A percentile compares a stretch with the other conserved stretches of the same genome.
Evolutionary conservation across 78 protist species (phyloP).

Genomic region (Creolimax fragrantissima): DNA sequence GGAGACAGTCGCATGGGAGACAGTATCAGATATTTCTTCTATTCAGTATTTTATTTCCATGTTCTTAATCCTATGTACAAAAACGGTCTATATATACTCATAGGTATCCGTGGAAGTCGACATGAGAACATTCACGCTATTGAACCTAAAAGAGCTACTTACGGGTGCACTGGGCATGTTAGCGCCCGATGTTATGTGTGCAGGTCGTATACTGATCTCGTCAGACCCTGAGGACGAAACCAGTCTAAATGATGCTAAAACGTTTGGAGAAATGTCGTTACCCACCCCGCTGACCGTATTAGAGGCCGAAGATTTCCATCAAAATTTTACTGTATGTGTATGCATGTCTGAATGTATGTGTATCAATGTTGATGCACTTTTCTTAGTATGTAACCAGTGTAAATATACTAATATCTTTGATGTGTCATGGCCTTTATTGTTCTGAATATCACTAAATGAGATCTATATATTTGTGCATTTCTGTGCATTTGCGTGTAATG

Average conservation of each 20-base stretch:
- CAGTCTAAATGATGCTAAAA: not conserved
- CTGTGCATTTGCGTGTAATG: not conserved
- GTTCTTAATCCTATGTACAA: too few relatives aligned
- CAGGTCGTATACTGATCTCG: not conserved
- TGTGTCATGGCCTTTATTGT: not conserved
- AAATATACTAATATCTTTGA: not conserved
- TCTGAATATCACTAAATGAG: not conserved
- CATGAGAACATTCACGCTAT: not conserved
- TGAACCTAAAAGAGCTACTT: not conserved
- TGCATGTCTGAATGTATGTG: not conserved
- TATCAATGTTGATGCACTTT: not conserved
- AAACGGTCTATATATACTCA: too few relatives aligned
- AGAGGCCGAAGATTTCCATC: not conserved
- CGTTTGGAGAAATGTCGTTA: not conserved
- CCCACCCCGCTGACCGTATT: not conserved
- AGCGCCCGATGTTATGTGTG: not conserved
- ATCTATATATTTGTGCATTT: not conserved
- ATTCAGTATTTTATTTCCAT: too few relatives aligned
- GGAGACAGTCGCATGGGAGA: too few relatives aligned
- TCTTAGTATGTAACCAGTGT: not conserved
- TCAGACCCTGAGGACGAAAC: not conserved
- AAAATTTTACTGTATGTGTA: not conserved
- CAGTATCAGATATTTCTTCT: too few relatives aligned
- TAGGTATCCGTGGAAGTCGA: not conserved
- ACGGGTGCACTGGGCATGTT: not conserved